These are phyloP conservation scores for Erythrophleum ivorense DNA, from an alignment of 331 rosid genomes.

Conservation along the genomic window DNA sequence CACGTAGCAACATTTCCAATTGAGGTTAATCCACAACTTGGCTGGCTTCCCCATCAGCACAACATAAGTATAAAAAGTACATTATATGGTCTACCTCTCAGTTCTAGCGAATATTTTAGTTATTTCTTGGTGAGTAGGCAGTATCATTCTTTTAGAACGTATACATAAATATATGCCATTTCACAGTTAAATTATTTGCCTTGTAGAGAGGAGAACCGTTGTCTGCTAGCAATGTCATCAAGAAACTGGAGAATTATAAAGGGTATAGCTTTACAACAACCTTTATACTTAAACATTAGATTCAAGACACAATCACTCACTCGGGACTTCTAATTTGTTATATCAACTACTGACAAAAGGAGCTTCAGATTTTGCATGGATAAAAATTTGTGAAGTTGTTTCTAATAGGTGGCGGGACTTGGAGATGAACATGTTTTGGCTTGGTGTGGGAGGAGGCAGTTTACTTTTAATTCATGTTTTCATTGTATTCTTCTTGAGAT, in stretches of 20 bases:
- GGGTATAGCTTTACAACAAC: constrained; percentile 52
- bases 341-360: background rate
- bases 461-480: constrained; percentile 52
- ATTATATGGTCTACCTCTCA: constrained; percentile 62
- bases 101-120: constrained; percentile 58
- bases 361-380: constrained; percentile 7
- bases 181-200: constrained; percentile 34
- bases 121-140: constrained; percentile 67
- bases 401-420: constrained; percentile 68
- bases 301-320: constrained; percentile 5
- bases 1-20: constrained; percentile 33
- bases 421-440: constrained; percentile 78
- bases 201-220: constrained; percentile 77
- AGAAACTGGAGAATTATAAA: constrained; percentile 54
- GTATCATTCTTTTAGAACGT: constrained; percentile 20
- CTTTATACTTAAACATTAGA: constrained; percentile 18
- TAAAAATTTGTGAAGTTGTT: constrained; percentile 24
- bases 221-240: constrained; percentile 55
- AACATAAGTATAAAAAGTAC: constrained; percentile 44
- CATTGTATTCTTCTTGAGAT: constrained; percentile 50
- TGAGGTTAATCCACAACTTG: constrained; percentile 35
- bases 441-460: constrained; percentile 63
- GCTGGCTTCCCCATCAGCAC: constrained; percentile 44
- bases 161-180: background rate
- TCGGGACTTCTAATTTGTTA: background rate